Base-by-base conservation (phyloP, 257 asterid species). In the Hygrophila difformis region DNA sequence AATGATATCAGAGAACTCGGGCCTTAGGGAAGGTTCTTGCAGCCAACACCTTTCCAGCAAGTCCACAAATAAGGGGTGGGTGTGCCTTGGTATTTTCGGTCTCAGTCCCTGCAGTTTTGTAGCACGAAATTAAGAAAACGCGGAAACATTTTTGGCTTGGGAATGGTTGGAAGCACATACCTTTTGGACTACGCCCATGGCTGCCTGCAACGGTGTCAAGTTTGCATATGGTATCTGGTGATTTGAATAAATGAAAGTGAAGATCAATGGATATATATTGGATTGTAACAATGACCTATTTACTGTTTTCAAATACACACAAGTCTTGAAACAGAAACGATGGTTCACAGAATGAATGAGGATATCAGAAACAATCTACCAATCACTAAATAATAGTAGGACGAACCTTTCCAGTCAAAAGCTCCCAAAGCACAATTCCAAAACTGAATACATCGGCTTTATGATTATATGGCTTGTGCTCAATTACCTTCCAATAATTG, bases 381-480 rank as follows among this genome's bases (percentile, higher is more conserved):
- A n/a, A 65, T 15, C 1, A 24, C 43, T 3, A 26, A 26, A 5
- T 8, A 3, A 26, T 26, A 26, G 31, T 8, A 5, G 8, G 4
- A 26, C 7, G 31, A 48, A 85, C 96, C 94, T 86, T 79, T 64
- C 86, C 86, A 0, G 93, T 72, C 53, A 79, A 78, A 62, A 86
- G 78, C 58, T 86, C 96, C 94, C 96, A 86, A 8, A 86, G 68
- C 34, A 77, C 67, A 14, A 86, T 63, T 42, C 86, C 94, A 9
- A 76, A 86, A 73, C 96, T 86, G 67, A 72, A 86, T 44, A 79
- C 84, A 67, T 86, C 96, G 13, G 84, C 94, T 63, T 79, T 86
- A 35, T 83, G 93, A 60, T 75, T 71, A 62, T 86, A 86, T 0
- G 94, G 84, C 62, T 60, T 70, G 67, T 86, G 96, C 60, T 75